Conservation (phyloP, 495 filamentous ascomycete genomes). For the Hypoxylon subgilvum region DNA sequence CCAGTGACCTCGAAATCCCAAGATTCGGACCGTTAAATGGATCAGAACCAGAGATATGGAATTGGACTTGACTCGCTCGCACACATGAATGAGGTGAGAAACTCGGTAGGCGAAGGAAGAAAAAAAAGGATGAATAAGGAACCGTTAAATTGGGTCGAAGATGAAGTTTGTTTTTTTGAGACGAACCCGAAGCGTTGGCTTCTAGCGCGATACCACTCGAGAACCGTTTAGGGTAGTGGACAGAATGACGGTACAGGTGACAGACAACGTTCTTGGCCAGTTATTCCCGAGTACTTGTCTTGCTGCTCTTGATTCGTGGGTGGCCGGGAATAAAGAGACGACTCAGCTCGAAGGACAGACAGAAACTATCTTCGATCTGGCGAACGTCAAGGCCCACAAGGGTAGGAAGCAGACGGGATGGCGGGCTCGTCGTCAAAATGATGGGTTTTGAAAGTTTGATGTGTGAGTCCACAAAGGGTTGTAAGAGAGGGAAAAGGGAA, state of each 20-base stretch:
- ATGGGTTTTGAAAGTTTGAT: constrained; percentile 33
- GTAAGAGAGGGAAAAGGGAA: constrained; percentile 26
- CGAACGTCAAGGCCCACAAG: constrained; percentile 31
- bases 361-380: constrained; percentile 22
- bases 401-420: constrained; percentile 14
- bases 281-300: constrained; percentile 18
- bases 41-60: constrained; percentile 25
- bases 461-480: too few relatives aligned
- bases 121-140: constrained; percentile 13
- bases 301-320: constrained; percentile 27
- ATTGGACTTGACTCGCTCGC: constrained; percentile 25
- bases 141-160: constrained; percentile 34
- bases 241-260: constrained; percentile 18
- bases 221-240: constrained; percentile 16
- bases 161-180: constrained; percentile 26
- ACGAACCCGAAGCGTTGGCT: constrained; percentile 34
- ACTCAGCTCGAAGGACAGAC: constrained; percentile 25
- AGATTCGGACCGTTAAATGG: constrained; percentile 22
- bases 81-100: constrained; percentile 21
- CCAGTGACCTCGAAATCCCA: constrained; percentile 15
- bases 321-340: constrained; percentile 1
- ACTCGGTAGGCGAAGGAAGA: constrained; percentile 6
- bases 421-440: constrained; percentile 33
- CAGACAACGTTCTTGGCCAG: not conserved
- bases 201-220: constrained; percentile 27